These are phyloP conservation scores for Onygena corvina DNA, from an alignment of 2,329 filamentous ascomycete species.

Conservation along the genomic window DNA sequence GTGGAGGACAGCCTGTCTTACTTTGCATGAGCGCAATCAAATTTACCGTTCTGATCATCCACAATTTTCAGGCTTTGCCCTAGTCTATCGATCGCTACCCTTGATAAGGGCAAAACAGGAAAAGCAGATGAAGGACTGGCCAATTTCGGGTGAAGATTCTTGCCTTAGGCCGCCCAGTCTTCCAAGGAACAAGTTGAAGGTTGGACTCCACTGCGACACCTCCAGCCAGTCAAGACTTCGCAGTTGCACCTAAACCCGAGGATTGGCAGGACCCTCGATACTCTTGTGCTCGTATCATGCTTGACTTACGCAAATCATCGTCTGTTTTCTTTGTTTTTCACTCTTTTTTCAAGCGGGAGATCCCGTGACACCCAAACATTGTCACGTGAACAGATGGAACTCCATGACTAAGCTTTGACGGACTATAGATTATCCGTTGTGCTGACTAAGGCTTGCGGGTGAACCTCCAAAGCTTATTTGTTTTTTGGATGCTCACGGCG, in stretches of 20 bases:
- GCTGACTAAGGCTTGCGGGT: background rate
- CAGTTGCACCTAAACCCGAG: too few relatives aligned
- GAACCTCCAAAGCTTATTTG: background rate
- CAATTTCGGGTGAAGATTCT: background rate
- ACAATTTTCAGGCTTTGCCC: background rate
- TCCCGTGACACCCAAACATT: background rate
- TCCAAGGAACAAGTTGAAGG: background rate
- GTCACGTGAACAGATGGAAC: background rate
- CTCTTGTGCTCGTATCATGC: background rate
- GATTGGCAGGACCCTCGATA: too few relatives aligned
- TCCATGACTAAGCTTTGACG: background rate
- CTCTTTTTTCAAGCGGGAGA: too few relatives aligned
- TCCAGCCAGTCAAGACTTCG: too few relatives aligned
- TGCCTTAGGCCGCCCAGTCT: constrained; percentile 1
- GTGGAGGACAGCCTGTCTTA: background rate
- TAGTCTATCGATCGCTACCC: background rate
- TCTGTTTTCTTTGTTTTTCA: background rate
- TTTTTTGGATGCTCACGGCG: background rate
- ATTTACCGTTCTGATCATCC: background rate
- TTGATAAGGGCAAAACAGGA: background rate
- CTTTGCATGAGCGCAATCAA: background rate
- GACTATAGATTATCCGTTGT: background rate
- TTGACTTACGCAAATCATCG: background rate
- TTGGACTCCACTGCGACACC: background rate
- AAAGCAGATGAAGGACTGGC: background rate